Evolutionary conservation across 2,329 filamentous ascomycete species (phyloP).

Genomic region (Calonectria pseudoturangicola): DNA sequence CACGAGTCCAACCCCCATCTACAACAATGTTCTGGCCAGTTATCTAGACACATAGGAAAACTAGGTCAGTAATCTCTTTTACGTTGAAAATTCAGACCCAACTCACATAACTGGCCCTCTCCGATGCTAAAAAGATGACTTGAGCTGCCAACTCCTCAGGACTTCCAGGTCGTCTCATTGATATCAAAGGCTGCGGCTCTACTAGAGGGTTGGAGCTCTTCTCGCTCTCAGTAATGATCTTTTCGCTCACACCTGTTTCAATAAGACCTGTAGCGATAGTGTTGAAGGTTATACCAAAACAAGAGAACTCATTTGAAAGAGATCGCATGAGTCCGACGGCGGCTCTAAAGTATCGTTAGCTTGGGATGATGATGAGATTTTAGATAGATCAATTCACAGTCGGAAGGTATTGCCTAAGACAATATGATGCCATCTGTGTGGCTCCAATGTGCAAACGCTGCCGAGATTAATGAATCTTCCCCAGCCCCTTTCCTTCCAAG

Average conservation of each 20-base stretch:
- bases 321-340: slow-evolving; percentile 28
- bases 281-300: slow-evolving; percentile 22
- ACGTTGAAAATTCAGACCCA: too few species aligned
- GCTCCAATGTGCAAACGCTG: slow-evolving; percentile 27
- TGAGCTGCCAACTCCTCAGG: slow-evolving; percentile 27
- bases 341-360: not conserved
- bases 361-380: too few species aligned
- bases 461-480: slow-evolving; percentile 29
- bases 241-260: slow-evolving; percentile 22
- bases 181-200: slow-evolving; percentile 23
- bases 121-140: slow-evolving; percentile 18
- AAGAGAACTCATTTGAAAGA: slow-evolving; percentile 29
- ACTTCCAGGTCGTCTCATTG: slow-evolving; percentile 22
- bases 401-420: slow-evolving; percentile 30
- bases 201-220: not conserved
- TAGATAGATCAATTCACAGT: slow-evolving; percentile 6
- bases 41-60: not conserved
- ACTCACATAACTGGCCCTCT: slow-evolving; percentile 27
- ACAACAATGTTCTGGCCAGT: slow-evolving; percentile 28
- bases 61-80: not conserved
- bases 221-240: slow-evolving; percentile 1
- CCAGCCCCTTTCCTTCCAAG: slow-evolving; percentile 29
- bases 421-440: slow-evolving; percentile 30
- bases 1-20: slow-evolving; percentile 28
- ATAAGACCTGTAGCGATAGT: slow-evolving; percentile 28